Percentiles rank a stretch among this genome's conserved stretches.
Evolutionary conservation across 2,329 filamentous ascomycete genomes (phyloP).

Genomic region (Rasamsonia emersonii): DNA sequence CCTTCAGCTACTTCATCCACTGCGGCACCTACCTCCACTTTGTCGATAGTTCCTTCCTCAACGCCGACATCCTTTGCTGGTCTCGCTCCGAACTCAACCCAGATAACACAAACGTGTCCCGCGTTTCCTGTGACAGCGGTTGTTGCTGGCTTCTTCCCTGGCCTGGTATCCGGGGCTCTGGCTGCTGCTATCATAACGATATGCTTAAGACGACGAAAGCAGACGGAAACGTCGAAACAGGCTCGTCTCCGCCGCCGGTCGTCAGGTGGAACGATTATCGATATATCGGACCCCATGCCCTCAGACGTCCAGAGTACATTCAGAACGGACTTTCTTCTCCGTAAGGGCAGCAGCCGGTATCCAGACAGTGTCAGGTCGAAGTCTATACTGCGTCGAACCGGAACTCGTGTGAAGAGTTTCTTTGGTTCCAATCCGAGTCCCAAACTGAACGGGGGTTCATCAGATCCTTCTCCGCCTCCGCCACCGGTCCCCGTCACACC

Average conservation of each 20-base stretch:
- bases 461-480: slow-evolving; percentile 13
- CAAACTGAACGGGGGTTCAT: slow-evolving; percentile 14
- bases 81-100: slow-evolving; percentile 14
- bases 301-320: slow-evolving; percentile 30
- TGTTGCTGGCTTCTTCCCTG: slow-evolving; percentile 39
- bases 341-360: slow-evolving; percentile 14
- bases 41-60: slow-evolving; percentile 16
- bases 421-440: slow-evolving; percentile 18
- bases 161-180: slow-evolving; percentile 39
- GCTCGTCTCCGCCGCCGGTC: slow-evolving; percentile 23
- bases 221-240: slow-evolving; percentile 15
- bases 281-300: slow-evolving; percentile 37
- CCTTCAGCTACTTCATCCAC: slow-evolving; percentile 7
- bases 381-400: slow-evolving; percentile 26
- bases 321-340: slow-evolving; percentile 37
- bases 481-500: slow-evolving; percentile 21
- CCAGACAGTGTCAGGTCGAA: slow-evolving; percentile 17
- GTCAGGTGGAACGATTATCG: slow-evolving; percentile 22
- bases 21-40: slow-evolving; percentile 11
- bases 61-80: slow-evolving; percentile 13
- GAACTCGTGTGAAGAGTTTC: slow-evolving; percentile 29
- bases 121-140: slow-evolving; percentile 34
- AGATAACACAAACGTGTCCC: slow-evolving; percentile 20
- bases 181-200: slow-evolving; percentile 43
- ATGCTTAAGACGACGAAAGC: slow-evolving; percentile 25